phyloP scores from a whole-genome alignment of 2,329 filamentous ascomycete species.

The Neospermospora avenae region DNA sequence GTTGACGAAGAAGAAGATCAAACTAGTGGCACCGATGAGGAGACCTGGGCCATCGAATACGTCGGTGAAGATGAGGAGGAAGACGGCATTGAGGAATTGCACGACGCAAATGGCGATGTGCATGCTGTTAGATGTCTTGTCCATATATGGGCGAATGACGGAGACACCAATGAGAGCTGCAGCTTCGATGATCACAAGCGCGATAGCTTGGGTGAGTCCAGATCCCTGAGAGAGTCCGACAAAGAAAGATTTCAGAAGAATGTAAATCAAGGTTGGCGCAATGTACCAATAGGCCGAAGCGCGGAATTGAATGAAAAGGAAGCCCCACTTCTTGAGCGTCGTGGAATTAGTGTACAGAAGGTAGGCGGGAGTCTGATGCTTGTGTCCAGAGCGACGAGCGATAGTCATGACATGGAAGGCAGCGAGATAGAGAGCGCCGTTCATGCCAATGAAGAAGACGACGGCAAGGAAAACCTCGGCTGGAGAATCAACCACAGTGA shows the following conservation, averaged over 20 bases:
- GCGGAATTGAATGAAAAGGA: slow-evolving; percentile 95
- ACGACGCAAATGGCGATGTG: slow-evolving; percentile 88
- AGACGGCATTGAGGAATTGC: slow-evolving; percentile 89
- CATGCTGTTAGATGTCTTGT: slow-evolving; percentile 96
- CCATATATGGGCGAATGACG: slow-evolving; percentile 92
- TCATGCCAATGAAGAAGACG: slow-evolving; percentile 82
- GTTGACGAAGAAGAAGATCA: slow-evolving; percentile 86
- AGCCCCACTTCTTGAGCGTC: slow-evolving; percentile 95
- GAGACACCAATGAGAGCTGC: slow-evolving; percentile 72
- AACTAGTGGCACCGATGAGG: slow-evolving; percentile 83
- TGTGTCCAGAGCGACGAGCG: slow-evolving; percentile 78
- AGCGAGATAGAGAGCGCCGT: slow-evolving; percentile 77
- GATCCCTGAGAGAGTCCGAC: slow-evolving; percentile 74
- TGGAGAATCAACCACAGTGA: slow-evolving; percentile 79
- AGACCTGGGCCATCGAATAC: slow-evolving; percentile 81
- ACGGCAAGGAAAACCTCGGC: slow-evolving; percentile 84
- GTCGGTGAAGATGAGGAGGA: slow-evolving; percentile 82
- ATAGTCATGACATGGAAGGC: slow-evolving; percentile 86
- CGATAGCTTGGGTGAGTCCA: slow-evolving; percentile 73
- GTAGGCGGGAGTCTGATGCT: slow-evolving; percentile 96
- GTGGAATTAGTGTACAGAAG: slow-evolving; percentile 95
- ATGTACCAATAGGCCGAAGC: slow-evolving; percentile 96
- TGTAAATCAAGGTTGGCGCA: slow-evolving; percentile 72
- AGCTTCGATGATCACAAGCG: slow-evolving; percentile 79
- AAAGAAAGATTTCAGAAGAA: slow-evolving; percentile 82